Percentiles rank a stretch among this genome's conserved stretches.
Evolutionary conservation across 495 filamentous ascomycete genomes (phyloP).

Genomic region (Tetracladium setigerum): DNA sequence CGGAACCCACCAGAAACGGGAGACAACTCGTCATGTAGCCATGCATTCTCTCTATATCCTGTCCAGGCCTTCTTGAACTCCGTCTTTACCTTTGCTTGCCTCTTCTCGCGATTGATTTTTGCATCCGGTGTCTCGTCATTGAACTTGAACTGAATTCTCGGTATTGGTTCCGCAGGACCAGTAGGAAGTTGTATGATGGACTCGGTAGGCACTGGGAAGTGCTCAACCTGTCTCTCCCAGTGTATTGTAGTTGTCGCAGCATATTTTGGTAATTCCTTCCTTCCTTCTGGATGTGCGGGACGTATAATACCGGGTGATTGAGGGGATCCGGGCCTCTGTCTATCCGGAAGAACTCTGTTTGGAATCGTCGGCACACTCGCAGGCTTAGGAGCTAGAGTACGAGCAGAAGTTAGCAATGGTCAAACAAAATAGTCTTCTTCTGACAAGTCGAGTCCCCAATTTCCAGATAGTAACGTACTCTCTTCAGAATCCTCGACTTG

Average conservation of each 20-base stretch:
- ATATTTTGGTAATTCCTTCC: slow-evolving; percentile 13
- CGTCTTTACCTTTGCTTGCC: slow-evolving; percentile 62
- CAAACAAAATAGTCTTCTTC: too few relatives aligned
- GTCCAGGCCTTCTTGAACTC: slow-evolving; percentile 76
- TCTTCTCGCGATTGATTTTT: slow-evolving; percentile 53
- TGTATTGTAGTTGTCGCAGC: slow-evolving; percentile 35
- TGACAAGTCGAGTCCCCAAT: too few relatives aligned
- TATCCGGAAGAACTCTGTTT: slow-evolving; percentile 29
- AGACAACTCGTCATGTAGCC: slow-evolving; percentile 75
- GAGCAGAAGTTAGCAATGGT: too few relatives aligned
- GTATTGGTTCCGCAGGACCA: slow-evolving; percentile 58
- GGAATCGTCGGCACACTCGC: slow-evolving; percentile 15
- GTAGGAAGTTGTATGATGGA: slow-evolving; percentile 71
- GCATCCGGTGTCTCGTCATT: slow-evolving; percentile 50
- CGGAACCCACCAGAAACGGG: slow-evolving; percentile 55
- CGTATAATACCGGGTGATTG: slow-evolving; percentile 7
- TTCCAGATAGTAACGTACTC: too few relatives aligned
- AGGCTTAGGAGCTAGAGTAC: slow-evolving; percentile 4
- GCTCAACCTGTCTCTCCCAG: slow-evolving; percentile 64
- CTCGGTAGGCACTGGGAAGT: slow-evolving; percentile 62
- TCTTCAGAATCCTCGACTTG: too few relatives aligned
- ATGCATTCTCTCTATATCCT: slow-evolving; percentile 76
- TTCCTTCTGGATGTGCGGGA: slow-evolving; percentile 15
- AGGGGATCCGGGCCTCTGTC: slow-evolving; percentile 25
- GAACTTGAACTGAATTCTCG: slow-evolving; percentile 69